A percentile compares a stretch with the other conserved stretches of the same genome.
These are phyloP conservation scores for Sporothrix inflata DNA, from an alignment of 2,329 filamentous ascomycete genomes.

Conservation along the genomic window DNA sequence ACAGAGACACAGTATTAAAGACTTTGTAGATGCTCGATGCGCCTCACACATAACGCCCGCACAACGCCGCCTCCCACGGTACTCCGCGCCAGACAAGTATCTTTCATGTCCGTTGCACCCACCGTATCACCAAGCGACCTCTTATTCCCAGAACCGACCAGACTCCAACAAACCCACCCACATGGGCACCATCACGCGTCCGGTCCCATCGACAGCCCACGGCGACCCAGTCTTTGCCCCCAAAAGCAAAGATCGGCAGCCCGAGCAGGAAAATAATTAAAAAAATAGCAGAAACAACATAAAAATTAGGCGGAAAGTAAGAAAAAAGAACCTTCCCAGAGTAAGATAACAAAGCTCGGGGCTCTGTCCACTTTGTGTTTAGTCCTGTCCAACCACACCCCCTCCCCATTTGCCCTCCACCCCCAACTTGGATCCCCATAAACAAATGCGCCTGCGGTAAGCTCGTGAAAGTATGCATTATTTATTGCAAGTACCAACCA, in stretches of 20 bases:
- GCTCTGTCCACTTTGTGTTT: neutral
- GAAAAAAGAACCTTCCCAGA: constrained; percentile 16
- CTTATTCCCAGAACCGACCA: constrained; percentile 8
- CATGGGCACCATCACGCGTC: constrained; percentile 13
- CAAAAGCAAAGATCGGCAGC: constrained; percentile 20
- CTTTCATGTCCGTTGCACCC: neutral
- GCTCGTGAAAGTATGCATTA: constrained; percentile 10
- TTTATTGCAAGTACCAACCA: neutral
- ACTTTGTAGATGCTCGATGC: neutral
- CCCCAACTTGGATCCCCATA: constrained; percentile 9
- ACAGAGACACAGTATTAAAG: neutral
- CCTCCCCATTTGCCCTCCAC: constrained; percentile 2
- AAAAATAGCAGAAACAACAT: neutral
- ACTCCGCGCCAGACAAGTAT: neutral
- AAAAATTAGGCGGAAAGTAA: constrained; percentile 6
- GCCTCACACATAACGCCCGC: neutral
- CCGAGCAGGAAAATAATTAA: neutral
- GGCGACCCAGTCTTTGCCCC: constrained; percentile 14
- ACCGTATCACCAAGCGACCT: neutral
- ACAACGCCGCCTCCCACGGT: neutral
- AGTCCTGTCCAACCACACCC: neutral
- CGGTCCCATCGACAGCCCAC: neutral
- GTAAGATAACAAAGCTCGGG: constrained; percentile 15
- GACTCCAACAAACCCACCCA: constrained; percentile 7
- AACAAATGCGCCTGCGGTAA: constrained; percentile 15